A percentile compares a stretch with the other conserved stretches of the same genome.
phyloP scores from a whole-genome alignment of 2,329 filamentous ascomycete genomes.

The Fusarium odoratissimum region DNA sequence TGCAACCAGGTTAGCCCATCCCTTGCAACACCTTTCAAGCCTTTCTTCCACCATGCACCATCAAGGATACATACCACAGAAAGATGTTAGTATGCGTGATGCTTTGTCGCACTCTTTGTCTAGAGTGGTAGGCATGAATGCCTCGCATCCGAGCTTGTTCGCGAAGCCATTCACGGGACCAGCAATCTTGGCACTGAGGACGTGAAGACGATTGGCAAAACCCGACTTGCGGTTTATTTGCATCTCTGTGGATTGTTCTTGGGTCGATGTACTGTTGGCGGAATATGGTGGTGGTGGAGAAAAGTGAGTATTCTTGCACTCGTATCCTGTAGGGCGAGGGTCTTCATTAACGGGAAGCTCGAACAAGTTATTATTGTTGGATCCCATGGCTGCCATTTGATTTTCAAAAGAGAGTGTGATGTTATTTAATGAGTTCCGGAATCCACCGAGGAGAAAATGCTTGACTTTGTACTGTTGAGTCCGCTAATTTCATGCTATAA shows the following conservation, averaged over 20 bases:
- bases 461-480: background rate
- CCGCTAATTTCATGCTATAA: fast-evolving
- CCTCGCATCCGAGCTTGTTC: background rate
- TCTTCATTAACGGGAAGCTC: background rate
- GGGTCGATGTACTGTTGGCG: background rate
- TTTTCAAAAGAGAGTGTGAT: background rate
- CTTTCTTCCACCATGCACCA: background rate
- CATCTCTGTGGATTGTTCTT: background rate
- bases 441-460: background rate
- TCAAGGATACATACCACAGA: background rate
- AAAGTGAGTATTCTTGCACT: background rate
- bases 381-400: background rate
- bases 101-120: background rate
- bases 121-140: background rate
- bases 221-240: background rate
- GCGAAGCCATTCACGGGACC: background rate
- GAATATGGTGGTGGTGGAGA: background rate
- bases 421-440: background rate
- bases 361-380: background rate
- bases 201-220: background rate
- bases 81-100: background rate
- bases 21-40: background rate
- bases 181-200: background rate
- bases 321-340: background rate
- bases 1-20: background rate